A percentile compares a stretch with the other conserved stretches of the same genome.
Conservation (phyloP, 129 eudicot genomes). For the Silybum marianum region DNA sequence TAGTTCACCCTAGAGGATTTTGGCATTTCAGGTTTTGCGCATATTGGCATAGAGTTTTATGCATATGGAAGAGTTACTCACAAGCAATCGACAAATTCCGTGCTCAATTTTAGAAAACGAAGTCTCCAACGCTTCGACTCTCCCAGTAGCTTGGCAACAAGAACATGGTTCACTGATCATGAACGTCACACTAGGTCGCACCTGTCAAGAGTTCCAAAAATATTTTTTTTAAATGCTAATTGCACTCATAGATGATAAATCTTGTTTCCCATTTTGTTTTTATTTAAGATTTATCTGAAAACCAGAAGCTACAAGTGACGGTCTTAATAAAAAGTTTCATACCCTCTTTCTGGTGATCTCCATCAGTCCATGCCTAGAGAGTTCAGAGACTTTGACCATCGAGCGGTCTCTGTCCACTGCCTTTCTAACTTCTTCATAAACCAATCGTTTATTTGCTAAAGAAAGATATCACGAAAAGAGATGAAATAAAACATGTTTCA, state of each 20-base stretch:
- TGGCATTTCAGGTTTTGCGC: no score
- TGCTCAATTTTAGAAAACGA: conserved; percentile 89
- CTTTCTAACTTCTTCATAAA: conserved; percentile 79
- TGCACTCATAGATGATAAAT: no score
- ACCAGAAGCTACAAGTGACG: neutral
- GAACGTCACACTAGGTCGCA: conserved; percentile 89
- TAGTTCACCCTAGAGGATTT: neutral
- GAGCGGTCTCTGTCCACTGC: conserved; percentile 96
- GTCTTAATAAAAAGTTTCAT: conserved; percentile 15
- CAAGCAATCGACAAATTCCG: conserved; percentile 87
- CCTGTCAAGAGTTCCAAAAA: conserved; percentile 43
- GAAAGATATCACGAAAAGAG: conserved; percentile 2
- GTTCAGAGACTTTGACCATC: conserved; percentile 75
- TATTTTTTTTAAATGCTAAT: no score
- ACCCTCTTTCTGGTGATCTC: conserved; percentile 97
- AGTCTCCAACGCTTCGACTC: conserved; percentile 98
- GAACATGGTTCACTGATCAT: conserved; percentile 95
- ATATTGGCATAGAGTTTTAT: neutral
- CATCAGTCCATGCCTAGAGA: conserved; percentile 92
- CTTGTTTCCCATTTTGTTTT: neutral
- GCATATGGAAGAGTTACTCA: conserved; percentile 38
- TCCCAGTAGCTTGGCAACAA: conserved; percentile 93
- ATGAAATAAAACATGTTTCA: neutral
- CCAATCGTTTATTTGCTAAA: conserved; percentile 81
- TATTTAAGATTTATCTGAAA: neutral